Base-by-base conservation (phyloP, 1,284 basidiomycete species). In the Apiotrichum siamense region DNA sequence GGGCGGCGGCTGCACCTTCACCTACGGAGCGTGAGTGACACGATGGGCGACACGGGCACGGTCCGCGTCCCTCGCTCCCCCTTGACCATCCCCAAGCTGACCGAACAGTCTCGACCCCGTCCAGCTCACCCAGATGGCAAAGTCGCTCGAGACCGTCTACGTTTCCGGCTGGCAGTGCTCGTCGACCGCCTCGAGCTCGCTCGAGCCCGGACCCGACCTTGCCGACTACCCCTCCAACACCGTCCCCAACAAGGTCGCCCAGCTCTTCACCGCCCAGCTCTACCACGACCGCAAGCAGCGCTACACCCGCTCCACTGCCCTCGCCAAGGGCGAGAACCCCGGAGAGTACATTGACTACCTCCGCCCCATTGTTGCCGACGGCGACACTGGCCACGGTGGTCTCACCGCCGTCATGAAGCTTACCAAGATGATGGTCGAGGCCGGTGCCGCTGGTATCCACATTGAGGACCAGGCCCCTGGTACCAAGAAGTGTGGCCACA, bases 181-280 rank as follows among this genome's bases (percentile, higher is more conserved):
- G 32, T 88, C 85, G 40, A 97, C 92, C 54, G 81, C 92, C 50
- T 79, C 90, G 46, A 90, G 88, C 23, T 96, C 92, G 66, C 93
- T 97, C 67, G 96, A 98, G 76, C 93, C 97, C 48, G 94, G 94
- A 39, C 94, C 94, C 35, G 94, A 98, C 78, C 83, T 98, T 69
- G 96, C 93, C 29, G 80, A 81, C 64, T 81, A 82, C 73, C 80
- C 80, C 3, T 80, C 77, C 63, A 81, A 81, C 74, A 82, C 80
- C 25, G 81, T 83, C 15, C 81, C 81, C 32, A 77, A 78, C 74
- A 82, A 82, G 68, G 81, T 83, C 45, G 78, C 81, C 52, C 81
- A 81, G 62, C 76, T 83, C 43, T 83, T 82, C 76, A 75, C 77
- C 59, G 81, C 81, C 7, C 81, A 82, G 67, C 77, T 81, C 52